A percentile compares a stretch with the other conserved stretches of the same genome.
phyloP scores from a whole-genome alignment of 768 basidiomycete species.

The Mycena capillaripes region DNA sequence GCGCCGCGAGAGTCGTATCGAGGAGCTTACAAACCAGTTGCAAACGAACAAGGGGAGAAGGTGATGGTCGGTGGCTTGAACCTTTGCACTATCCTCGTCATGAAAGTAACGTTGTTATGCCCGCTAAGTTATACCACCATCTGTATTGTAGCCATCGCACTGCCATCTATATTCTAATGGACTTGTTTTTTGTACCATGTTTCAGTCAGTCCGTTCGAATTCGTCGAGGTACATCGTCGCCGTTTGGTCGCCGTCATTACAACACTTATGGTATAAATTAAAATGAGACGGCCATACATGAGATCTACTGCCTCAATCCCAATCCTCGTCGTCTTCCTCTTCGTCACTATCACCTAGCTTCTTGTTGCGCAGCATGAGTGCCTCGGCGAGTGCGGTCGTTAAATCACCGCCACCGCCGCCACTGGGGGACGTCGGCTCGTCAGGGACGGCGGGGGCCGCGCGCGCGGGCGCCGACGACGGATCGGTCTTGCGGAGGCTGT shows the following conservation, averaged over 20 bases:
- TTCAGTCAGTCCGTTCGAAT: too few species aligned
- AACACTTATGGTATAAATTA: conserved; percentile 16
- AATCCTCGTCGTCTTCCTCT: conserved; percentile 81
- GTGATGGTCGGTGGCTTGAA: conserved; percentile 48
- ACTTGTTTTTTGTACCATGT: neutral
- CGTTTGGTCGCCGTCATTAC: neutral
- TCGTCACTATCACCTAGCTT: conserved; percentile 90
- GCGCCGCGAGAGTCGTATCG: conserved; percentile 77
- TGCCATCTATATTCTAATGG: conserved; percentile 26
- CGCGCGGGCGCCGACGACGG: conserved; percentile 52
- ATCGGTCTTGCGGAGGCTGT: conserved; percentile 75
- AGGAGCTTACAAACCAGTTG: conserved; percentile 77
- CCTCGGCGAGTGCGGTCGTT: conserved; percentile 87
- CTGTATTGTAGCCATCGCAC: conserved; percentile 36
- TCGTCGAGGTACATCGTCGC: too few species aligned
- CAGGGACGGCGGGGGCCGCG: conserved; percentile 50
- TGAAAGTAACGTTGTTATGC: conserved; percentile 22
- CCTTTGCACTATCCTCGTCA: neutral
- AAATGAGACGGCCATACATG: too few species aligned
- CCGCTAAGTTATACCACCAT: conserved; percentile 31
- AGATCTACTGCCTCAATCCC: conserved; percentile 53
- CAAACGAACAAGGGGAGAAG: conserved; percentile 64
- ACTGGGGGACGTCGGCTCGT: conserved; percentile 50
- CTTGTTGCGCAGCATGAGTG: conserved; percentile 86
- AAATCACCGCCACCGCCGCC: conserved; percentile 81